A percentile compares a stretch with the other conserved stretches of the same genome.
Conservation (phyloP, 2,329 filamentous ascomycete species). For the Mycosphaerella arachidis region DNA sequence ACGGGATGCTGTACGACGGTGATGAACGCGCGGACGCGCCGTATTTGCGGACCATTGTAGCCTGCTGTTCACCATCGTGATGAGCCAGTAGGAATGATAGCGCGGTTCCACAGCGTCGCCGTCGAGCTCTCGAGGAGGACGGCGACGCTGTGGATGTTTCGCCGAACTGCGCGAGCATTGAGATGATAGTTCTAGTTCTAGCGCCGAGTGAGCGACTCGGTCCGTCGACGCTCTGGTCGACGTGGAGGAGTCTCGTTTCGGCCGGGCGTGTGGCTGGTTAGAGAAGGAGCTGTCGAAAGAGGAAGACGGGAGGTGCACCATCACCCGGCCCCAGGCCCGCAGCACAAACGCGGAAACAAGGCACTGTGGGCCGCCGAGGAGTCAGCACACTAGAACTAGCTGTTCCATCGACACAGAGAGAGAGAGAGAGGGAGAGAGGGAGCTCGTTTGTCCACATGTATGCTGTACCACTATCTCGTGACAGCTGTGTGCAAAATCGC, state of each 20-base stretch:
- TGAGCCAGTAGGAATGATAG: slow-evolving; percentile 6
- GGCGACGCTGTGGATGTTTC: too few species aligned
- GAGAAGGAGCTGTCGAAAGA: background rate
- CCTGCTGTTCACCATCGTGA: background rate
- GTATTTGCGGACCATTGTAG: background rate
- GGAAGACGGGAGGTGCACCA: background rate
- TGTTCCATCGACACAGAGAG: too few species aligned
- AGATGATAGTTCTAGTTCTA: too few species aligned
- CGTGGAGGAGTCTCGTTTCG: background rate
- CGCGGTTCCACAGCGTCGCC: slow-evolving; percentile 10
- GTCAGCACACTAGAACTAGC: too few species aligned
- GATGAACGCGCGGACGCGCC: slow-evolving; percentile 10
- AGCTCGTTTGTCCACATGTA: background rate
- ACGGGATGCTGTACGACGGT: slow-evolving; percentile 21
- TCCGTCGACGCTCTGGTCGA: background rate
- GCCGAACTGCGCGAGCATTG: too few species aligned
- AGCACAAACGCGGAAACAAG: too few species aligned
- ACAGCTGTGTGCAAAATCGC: slow-evolving; percentile 6
- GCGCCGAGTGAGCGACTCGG: background rate
- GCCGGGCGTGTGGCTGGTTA: background rate
- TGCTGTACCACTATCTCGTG: slow-evolving; percentile 5
- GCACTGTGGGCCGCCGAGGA: too few species aligned
- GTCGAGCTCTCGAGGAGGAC: too few species aligned
- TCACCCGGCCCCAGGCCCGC: background rate
- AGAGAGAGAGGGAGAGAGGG: too few species aligned